Conservation (phyloP, 2,329 filamentous ascomycete genomes). For the Talaromyces sp. region DNA sequence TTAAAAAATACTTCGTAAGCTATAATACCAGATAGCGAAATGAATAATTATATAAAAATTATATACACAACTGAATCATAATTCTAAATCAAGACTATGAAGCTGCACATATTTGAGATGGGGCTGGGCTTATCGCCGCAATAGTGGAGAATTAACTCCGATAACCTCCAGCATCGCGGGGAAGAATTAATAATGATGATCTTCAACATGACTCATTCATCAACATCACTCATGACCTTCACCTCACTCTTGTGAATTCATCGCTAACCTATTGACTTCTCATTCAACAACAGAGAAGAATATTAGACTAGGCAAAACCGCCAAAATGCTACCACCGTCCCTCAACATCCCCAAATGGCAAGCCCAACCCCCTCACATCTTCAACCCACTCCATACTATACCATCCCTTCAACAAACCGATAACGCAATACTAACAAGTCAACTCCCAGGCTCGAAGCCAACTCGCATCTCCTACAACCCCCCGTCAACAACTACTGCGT, state of each 20-base stretch:
- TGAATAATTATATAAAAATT: too few relatives aligned
- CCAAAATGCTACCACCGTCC: constrained; percentile 15
- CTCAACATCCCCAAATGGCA: constrained; percentile 45
- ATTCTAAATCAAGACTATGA: too few relatives aligned
- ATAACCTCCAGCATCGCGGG: not conserved
- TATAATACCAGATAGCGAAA: too few relatives aligned
- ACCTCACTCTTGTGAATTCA: not conserved
- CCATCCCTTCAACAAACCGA: not conserved
- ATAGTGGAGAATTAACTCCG: not conserved
- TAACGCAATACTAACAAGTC: not conserved
- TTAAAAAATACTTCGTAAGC: too few relatives aligned
- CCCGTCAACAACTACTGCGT: constrained; percentile 98
- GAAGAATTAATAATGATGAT: not conserved
- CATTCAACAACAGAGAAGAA: not conserved
- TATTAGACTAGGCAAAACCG: not conserved
- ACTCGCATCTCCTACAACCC: constrained; percentile 85
- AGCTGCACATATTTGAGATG: too few relatives aligned
- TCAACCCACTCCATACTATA: constrained; percentile 1
- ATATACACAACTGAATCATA: too few relatives aligned
- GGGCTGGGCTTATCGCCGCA: not conserved
- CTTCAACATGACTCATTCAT: not conserved
- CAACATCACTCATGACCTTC: not conserved
- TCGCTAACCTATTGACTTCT: not conserved
- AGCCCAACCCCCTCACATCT: constrained; percentile 16
- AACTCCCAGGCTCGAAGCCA: constrained; percentile 83